phyloP scores from a whole-genome alignment of 352 stramenopile species.

The Globisporangium mamillatum region DNA sequence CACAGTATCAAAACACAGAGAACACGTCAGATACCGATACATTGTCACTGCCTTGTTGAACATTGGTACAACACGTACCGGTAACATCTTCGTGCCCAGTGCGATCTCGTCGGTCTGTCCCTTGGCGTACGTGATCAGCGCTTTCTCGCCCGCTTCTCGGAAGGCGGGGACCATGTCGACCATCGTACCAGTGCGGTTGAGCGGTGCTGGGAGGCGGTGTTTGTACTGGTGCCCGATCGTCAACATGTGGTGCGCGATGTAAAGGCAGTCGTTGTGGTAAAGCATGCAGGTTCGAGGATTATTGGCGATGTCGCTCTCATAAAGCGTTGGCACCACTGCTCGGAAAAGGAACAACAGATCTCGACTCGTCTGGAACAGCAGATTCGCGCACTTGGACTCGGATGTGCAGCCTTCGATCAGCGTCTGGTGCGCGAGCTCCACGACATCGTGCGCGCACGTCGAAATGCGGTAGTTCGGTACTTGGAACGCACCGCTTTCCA shows the following conservation, averaged over 20 bases:
- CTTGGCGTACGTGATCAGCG: slow-evolving; percentile 43
- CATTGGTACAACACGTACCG: slow-evolving; percentile 31
- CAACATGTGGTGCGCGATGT: slow-evolving; percentile 80
- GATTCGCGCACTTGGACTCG: slow-evolving; percentile 36
- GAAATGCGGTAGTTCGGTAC: slow-evolving; percentile 64
- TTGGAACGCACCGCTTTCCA: slow-evolving; percentile 57
- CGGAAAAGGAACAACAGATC: slow-evolving; percentile 77
- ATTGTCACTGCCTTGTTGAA: not conserved
- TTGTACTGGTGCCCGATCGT: slow-evolving; percentile 76
- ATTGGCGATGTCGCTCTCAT: slow-evolving; percentile 64
- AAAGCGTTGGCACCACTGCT: slow-evolving; percentile 60
- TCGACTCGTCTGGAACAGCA: slow-evolving; percentile 79
- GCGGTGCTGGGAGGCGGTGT: slow-evolving; percentile 42
- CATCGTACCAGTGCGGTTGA: slow-evolving; percentile 71
- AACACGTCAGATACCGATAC: not conserved
- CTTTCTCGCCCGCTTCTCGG: slow-evolving; percentile 53
- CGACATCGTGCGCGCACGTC: slow-evolving; percentile 49
- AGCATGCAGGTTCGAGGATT: slow-evolving; percentile 70
- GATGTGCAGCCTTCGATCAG: slow-evolving; percentile 57
- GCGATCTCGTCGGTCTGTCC: slow-evolving; percentile 45
- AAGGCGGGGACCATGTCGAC: slow-evolving; percentile 75
- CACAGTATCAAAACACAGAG: not conserved
- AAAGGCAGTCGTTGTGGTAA: slow-evolving; percentile 85
- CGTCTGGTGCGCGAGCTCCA: slow-evolving; percentile 64
- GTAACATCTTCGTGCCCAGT: slow-evolving; percentile 31